A percentile compares a stretch with the other conserved stretches of the same genome.
phyloP scores from a whole-genome alignment of 108 stramenopile genomes.

The Pseudonitzschia pungens region DNA sequence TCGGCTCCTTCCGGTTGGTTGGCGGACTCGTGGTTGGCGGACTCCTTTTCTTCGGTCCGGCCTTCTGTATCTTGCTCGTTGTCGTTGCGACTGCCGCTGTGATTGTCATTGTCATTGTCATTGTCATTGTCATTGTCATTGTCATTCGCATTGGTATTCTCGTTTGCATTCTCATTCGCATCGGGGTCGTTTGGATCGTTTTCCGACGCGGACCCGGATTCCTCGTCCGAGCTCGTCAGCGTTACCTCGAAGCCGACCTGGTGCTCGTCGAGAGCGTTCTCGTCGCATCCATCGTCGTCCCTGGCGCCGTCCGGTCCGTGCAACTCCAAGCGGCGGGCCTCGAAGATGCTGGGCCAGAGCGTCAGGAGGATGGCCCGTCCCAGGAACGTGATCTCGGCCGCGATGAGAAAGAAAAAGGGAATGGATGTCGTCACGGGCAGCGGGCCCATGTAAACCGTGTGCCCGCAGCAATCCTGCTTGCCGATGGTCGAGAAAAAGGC shows the following conservation, averaged over 20 bases:
- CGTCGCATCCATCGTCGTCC: not conserved
- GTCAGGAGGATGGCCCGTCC: slow-evolving; percentile 23
- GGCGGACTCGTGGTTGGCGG: not conserved
- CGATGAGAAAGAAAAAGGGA: slow-evolving; percentile 37
- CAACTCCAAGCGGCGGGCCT: not conserved
- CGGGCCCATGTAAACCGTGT: slow-evolving; percentile 19
- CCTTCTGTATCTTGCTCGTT: not conserved
- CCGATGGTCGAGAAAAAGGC: slow-evolving; percentile 23
- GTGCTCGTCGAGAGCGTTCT: not conserved
- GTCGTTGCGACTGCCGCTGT: not conserved
- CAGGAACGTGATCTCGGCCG: slow-evolving; percentile 26
- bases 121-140: not conserved
- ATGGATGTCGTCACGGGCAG: slow-evolving; percentile 20
- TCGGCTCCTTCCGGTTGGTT: not conserved
- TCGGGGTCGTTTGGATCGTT: no score
- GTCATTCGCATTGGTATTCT: not conserved
- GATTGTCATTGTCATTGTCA: not conserved
- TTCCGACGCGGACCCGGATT: not conserved
- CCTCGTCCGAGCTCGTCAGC: not conserved
- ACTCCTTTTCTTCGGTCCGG: not conserved
- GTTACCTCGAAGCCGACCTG: not conserved
- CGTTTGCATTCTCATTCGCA: no score
- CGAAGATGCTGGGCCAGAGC: slow-evolving; percentile 19
- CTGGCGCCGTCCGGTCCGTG: no score
- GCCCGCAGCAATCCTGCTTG: slow-evolving; percentile 28